Percentiles rank a stretch among this genome's conserved stretches.
Conservation (phyloP, 345 rosid species). For the Murraya koenigii region DNA sequence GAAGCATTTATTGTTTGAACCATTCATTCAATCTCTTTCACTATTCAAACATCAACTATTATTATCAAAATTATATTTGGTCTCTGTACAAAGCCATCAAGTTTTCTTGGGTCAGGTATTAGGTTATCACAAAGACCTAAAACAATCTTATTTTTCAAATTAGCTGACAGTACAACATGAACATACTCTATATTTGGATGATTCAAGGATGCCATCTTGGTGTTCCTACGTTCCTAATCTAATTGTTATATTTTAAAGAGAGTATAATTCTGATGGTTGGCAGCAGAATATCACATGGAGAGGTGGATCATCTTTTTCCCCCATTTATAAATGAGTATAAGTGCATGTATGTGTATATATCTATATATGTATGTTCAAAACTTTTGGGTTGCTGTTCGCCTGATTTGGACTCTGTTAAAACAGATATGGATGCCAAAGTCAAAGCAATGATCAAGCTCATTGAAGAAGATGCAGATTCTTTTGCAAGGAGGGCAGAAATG, state of each 20-base stretch:
- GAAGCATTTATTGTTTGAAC: neutral
- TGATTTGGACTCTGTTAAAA: constrained; percentile 13
- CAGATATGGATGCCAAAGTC: constrained; percentile 95
- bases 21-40: neutral
- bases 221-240: neutral
- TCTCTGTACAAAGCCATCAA: neutral
- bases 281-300: neutral
- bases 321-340: neutral
- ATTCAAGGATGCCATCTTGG: neutral
- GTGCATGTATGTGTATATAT: neutral
- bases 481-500: constrained; percentile 99
- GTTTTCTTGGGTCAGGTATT: neutral
- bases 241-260: neutral
- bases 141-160: neutral
- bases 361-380: neutral
- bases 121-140: neutral
- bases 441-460: constrained; percentile 93
- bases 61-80: neutral
- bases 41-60: neutral
- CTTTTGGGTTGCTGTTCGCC: neutral
- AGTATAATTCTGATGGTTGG: constrained; percentile 7
- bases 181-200: neutral
- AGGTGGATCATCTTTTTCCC: neutral
- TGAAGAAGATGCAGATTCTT: constrained; percentile 99
- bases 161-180: neutral